Evolutionary conservation across 2,329 filamentous ascomycete genomes (phyloP).

Genomic region (Fusarium penzigii): DNA sequence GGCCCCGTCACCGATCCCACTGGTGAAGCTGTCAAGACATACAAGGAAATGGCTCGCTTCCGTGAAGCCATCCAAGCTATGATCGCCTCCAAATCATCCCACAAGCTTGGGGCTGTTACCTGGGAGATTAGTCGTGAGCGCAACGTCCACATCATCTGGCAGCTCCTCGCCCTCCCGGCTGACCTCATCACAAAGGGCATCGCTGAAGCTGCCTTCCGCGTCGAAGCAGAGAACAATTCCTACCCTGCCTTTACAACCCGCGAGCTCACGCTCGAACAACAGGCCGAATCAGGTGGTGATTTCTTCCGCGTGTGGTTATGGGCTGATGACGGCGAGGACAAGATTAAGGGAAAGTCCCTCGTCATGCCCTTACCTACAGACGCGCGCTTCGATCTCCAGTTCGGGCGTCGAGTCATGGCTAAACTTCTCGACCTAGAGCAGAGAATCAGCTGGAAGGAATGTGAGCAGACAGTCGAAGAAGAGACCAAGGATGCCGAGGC

Average conservation of each 20-base stretch:
- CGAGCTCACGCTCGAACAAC: constrained; percentile 52
- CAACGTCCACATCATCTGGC: constrained; percentile 92
- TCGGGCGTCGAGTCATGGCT: constrained; percentile 82
- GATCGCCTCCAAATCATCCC: constrained; percentile 57
- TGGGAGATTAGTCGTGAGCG: constrained; percentile 86
- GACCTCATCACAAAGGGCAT: constrained; percentile 70
- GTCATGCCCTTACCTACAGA: constrained; percentile 72
- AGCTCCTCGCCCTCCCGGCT: constrained; percentile 76
- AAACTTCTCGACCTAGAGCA: constrained; percentile 81
- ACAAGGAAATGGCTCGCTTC: constrained; percentile 81
- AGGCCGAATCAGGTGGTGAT: constrained; percentile 54
- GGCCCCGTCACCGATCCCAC: constrained; percentile 52
- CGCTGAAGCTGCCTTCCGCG: constrained; percentile 85
- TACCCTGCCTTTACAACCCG: constrained; percentile 53
- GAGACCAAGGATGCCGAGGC: constrained; percentile 76
- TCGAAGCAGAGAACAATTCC: constrained; percentile 76
- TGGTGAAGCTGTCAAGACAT: constrained; percentile 60
- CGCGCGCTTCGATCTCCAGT: constrained; percentile 86
- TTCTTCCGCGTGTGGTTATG: constrained; percentile 86
- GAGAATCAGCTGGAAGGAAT: constrained; percentile 83
- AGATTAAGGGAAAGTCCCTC: constrained; percentile 63
- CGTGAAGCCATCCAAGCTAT: constrained; percentile 76
- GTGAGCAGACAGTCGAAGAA: constrained; percentile 73
- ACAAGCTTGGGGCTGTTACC: constrained; percentile 76
- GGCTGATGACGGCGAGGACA: constrained; percentile 56